Base-by-base conservation (phyloP, 1,284 basidiomycete species). In the Clitocybe nebularis region DNA sequence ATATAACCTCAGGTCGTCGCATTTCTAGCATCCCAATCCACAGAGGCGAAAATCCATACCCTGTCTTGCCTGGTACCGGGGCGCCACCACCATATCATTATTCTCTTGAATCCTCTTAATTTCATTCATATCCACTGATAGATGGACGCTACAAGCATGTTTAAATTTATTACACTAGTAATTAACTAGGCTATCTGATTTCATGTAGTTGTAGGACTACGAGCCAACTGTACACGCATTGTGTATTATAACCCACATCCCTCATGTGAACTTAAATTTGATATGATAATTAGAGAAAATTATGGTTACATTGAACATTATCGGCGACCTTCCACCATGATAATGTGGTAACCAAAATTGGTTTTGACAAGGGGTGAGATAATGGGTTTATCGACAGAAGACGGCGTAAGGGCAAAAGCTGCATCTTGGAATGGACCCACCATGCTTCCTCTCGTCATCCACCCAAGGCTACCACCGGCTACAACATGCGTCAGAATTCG, bases 361-460 rank as follows among this genome's bases (percentile, higher is more conserved):
- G 88, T 90, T 64, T 89, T 91, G 26, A 90, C 81, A 34, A 90
- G 73, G 6, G 78, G 64, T 3, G 86, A 85, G 11, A 78, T 56
- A 39, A 76, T 66, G 2, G 87, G 87, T 49, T 86, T 88, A 61
- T 89, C 86, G 46, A 86, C 78, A 5, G 81, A 77, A 3, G 89
- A 91, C 3, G 88, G 86, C 29, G 75, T 68, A 32, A 91, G 69
- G 13, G 77, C 78, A 62, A 91, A 91, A 4, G 87, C 89, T 10
- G 77, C 88, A 43, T 91, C 88, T 64, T 91, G 88, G 62, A 91
- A 91, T 16, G 84, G 62, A 22, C 84, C 85, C 49, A 87, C 85
- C 86, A 89, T 88, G 43, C 84, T 86, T 20, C 88, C 88, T 53
- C 89, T 74, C 17, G 67, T 68, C 85, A 88, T 89, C 87, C 87